These are phyloP conservation scores for Pistacia vera DNA, from an alignment of 345 rosid genomes.

Conservation along the genomic window DNA sequence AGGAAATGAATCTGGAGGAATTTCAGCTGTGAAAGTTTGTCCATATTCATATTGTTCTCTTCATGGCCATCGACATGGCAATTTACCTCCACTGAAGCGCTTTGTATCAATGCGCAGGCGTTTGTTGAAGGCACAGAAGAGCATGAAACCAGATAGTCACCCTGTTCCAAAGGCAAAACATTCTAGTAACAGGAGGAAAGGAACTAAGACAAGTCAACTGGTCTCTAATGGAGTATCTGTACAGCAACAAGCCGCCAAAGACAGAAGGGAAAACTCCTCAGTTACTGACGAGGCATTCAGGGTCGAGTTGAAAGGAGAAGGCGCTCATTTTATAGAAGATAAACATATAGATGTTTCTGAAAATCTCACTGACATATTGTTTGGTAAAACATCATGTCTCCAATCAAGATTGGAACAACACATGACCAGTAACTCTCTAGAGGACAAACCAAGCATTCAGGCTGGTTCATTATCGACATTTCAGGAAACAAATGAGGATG, in stretches of 20 bases:
- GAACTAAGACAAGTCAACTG: slow-evolving; percentile 13
- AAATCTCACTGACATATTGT: background rate
- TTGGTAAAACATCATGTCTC: slow-evolving; percentile 7
- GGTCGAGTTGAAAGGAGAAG: background rate
- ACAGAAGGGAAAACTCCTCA: slow-evolving; percentile 9
- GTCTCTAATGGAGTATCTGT: slow-evolving; percentile 11
- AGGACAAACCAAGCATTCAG: background rate
- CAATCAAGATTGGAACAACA: background rate
- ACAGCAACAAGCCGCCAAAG: slow-evolving; percentile 16
- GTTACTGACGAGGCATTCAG: background rate
- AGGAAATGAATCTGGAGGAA: slow-evolving; percentile 34
- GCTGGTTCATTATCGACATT: background rate
- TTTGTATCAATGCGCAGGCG: slow-evolving; percentile 68
- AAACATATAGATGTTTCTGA: background rate
- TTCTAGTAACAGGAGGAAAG: slow-evolving; percentile 38
- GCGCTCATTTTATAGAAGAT: slow-evolving; percentile 3
- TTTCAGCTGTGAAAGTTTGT: slow-evolving; percentile 48
- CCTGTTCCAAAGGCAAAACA: slow-evolving; percentile 34
- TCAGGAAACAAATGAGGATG: background rate
- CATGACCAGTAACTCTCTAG: background rate
- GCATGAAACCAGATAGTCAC: slow-evolving; percentile 38
- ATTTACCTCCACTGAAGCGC: slow-evolving; percentile 56
- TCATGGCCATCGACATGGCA: slow-evolving; percentile 66
- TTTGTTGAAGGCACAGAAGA: slow-evolving; percentile 47
- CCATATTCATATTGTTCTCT: slow-evolving; percentile 84